Evolutionary conservation across 768 basidiomycete species (phyloP).

Genomic region (Mycena metata): DNA sequence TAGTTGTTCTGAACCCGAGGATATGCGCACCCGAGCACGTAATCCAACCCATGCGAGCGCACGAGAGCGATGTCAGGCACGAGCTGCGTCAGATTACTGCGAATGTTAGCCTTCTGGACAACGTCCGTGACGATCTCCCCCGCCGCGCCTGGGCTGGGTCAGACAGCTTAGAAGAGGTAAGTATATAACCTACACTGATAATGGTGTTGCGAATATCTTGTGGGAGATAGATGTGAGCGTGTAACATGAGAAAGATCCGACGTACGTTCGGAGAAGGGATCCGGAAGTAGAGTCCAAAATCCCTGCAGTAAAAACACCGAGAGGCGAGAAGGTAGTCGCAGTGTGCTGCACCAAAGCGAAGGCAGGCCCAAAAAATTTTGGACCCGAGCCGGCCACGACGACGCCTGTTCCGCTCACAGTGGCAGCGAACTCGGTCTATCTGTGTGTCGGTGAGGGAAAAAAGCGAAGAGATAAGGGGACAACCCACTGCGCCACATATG

Average conservation of each 20-base stretch:
- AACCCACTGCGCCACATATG: too few relatives aligned
- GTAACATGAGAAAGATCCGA: not conserved
- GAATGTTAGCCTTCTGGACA: constrained; percentile 53
- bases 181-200: constrained; percentile 55
- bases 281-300: constrained; percentile 58
- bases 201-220: constrained; percentile 61
- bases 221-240: not conserved
- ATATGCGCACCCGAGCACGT: constrained; percentile 58
- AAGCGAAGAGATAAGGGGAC: too few relatives aligned
- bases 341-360: constrained; percentile 49
- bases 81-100: constrained; percentile 54
- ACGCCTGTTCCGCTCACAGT: constrained; percentile 43
- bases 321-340: constrained; percentile 53
- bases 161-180: too few relatives aligned
- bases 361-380: constrained; percentile 43
- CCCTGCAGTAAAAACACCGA: constrained; percentile 53
- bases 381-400: constrained; percentile 7
- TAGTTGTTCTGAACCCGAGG: too few relatives aligned
- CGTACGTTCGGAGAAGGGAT: constrained; percentile 54
- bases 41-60: constrained; percentile 49
- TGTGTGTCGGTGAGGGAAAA: not conserved
- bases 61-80: constrained; percentile 53
- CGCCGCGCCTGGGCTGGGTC: constrained; percentile 49
- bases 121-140: constrained; percentile 54
- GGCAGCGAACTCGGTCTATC: constrained; percentile 53